These are phyloP conservation scores for Globisporangium canariense DNA, from an alignment of 352 stramenopile genomes.

Conservation along the genomic window DNA sequence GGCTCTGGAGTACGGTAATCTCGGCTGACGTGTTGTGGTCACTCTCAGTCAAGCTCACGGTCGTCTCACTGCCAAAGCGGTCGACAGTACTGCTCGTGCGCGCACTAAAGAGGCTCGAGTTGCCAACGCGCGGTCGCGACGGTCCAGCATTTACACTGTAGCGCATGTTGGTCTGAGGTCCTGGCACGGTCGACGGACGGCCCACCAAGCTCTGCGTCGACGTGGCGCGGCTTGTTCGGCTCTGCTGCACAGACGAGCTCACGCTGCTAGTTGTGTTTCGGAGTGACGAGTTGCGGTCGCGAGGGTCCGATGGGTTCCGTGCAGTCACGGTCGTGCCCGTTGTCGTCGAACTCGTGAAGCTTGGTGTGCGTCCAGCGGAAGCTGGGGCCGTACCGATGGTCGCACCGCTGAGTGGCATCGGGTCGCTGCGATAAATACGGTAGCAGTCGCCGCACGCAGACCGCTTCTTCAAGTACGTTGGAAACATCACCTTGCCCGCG, in stretches of 20 bases:
- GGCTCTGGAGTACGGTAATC: constrained; percentile 46
- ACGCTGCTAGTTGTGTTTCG: constrained; percentile 13
- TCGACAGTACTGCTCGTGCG: constrained; percentile 33
- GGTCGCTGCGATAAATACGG: constrained; percentile 52
- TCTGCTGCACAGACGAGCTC: constrained; percentile 11
- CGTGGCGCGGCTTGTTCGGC: constrained; percentile 33
- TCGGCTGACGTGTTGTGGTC: constrained; percentile 41
- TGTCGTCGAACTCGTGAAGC: constrained; percentile 15
- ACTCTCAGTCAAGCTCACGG: constrained; percentile 47
- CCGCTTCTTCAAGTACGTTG: constrained; percentile 60
- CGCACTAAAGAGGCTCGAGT: constrained; percentile 11
- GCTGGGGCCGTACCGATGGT: constrained; percentile 15
- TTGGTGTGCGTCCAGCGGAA: constrained; percentile 22
- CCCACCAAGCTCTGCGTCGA: constrained; percentile 49
- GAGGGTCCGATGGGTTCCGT: constrained; percentile 5
- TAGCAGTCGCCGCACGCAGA: constrained; percentile 79
- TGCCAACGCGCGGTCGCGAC: constrained; percentile 20
- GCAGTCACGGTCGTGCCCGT: constrained; percentile 12
- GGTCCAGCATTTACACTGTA: constrained; percentile 37
- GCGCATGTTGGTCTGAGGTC: constrained; percentile 46
- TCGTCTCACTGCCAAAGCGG: constrained; percentile 49
- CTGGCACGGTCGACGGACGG: constrained; percentile 38
- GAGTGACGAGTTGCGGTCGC: constrained; percentile 13
- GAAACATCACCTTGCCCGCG: constrained; percentile 62
- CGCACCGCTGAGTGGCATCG: constrained; percentile 34